These are phyloP conservation scores for Lecanoromycetidae sp. DNA, from an alignment of 2,329 filamentous ascomycete genomes.

Conservation along the genomic window DNA sequence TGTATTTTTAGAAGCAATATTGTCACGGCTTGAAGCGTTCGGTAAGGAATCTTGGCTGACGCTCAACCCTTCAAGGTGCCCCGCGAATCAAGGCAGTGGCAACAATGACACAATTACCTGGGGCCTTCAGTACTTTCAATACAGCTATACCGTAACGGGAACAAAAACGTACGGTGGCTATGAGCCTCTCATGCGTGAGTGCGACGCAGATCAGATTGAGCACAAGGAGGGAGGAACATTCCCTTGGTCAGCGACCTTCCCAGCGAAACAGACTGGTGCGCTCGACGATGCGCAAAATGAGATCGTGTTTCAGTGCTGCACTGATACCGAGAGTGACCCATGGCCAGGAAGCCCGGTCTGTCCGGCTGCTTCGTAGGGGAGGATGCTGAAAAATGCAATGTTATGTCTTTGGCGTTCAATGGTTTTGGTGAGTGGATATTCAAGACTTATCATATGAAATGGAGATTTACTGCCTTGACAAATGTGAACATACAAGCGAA, in stretches of 20 bases:
- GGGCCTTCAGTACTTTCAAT: slow-evolving; percentile 7
- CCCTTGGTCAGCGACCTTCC: background rate
- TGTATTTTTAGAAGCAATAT: too few relatives aligned
- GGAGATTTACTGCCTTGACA: too few relatives aligned
- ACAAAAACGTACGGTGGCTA: slow-evolving; percentile 3
- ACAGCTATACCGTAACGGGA: slow-evolving; percentile 5
- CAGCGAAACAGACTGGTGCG: slow-evolving; percentile 3
- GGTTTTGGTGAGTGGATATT: too few relatives aligned
- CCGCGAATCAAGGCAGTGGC: slow-evolving; percentile 1
- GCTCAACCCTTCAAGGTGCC: background rate
- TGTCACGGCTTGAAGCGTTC: background rate
- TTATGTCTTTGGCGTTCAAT: too few relatives aligned
- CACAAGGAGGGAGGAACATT: slow-evolving; percentile 2
- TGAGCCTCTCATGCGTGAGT: background rate
- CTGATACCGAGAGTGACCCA: background rate
- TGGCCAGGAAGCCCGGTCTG: slow-evolving; percentile 1
- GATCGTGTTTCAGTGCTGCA: slow-evolving; percentile 10
- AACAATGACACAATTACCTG: slow-evolving; percentile 6
- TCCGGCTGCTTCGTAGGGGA: slow-evolving; percentile 6
- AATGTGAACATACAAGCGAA: too few relatives aligned
- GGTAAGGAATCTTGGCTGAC: background rate
- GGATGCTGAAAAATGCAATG: too few relatives aligned
- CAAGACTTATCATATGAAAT: too few relatives aligned
- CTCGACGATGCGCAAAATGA: background rate
- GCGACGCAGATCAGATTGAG: slow-evolving; percentile 2